A percentile compares a stretch with the other conserved stretches of the same genome.
Conservation (phyloP, 1,284 basidiomycete species). For the Puccinia horiana region DNA sequence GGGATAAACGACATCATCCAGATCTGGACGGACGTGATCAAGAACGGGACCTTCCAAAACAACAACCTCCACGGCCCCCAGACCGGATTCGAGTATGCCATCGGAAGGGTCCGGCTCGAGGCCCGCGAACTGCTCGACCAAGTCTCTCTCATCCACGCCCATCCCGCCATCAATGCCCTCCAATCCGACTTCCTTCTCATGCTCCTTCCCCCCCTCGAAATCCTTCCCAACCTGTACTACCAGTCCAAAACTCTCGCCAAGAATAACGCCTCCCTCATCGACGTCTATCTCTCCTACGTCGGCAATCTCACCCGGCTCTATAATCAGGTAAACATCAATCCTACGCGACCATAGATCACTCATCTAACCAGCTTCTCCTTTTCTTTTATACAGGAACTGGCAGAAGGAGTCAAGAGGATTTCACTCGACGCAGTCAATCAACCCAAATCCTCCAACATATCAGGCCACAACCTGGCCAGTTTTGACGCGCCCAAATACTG, state of each 20-base stretch:
- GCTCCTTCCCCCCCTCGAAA: slow-evolving; percentile 32
- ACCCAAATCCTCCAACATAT: background rate
- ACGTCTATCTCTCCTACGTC: slow-evolving; percentile 9
- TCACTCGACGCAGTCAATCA: background rate
- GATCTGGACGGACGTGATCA: slow-evolving; percentile 43
- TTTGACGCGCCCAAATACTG: slow-evolving; percentile 24
- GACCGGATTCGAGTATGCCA: slow-evolving; percentile 18
- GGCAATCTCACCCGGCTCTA: slow-evolving; percentile 20
- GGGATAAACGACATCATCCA: slow-evolving; percentile 39
- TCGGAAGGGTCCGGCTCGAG: background rate
- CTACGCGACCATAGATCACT: too few relatives aligned
- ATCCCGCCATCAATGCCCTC: slow-evolving; percentile 3
- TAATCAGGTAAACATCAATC: slow-evolving; percentile 21
- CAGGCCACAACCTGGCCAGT: background rate
- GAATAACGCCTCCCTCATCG: background rate
- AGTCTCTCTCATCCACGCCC: background rate
- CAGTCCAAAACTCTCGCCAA: slow-evolving; percentile 27
- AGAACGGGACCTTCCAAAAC: slow-evolving; percentile 28
- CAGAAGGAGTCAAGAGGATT: background rate
- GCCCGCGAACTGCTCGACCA: slow-evolving; percentile 9
- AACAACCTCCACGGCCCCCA: background rate
- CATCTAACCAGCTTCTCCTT: background rate
- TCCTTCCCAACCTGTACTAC: slow-evolving; percentile 40
- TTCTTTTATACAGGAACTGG: background rate
- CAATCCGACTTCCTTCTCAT: slow-evolving; percentile 29